phyloP scores from a whole-genome alignment of 75 land plant genomes.

The Picea sitchensis region DNA sequence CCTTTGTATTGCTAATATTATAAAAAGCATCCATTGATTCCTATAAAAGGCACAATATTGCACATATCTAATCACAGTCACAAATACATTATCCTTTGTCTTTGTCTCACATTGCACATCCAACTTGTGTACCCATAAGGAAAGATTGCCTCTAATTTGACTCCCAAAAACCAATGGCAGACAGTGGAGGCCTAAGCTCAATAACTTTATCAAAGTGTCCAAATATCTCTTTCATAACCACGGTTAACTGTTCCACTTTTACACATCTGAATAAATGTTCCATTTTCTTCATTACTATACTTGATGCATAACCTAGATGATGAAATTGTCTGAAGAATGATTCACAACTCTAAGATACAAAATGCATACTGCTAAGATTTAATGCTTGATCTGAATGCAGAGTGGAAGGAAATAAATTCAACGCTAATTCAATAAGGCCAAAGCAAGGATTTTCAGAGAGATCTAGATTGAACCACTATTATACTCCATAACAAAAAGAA shows the following conservation, averaged over 20 bases:
- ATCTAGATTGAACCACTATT: no score
- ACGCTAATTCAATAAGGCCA: no score
- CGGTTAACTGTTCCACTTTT: conserved; percentile 51
- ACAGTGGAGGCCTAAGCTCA: conserved; percentile 59
- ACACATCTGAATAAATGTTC: conserved; percentile 37
- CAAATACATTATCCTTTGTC: conserved; percentile 71
- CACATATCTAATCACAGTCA: conserved; percentile 51
- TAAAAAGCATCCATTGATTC: no score
- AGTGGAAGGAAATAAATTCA: no score
- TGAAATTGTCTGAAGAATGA: no score
- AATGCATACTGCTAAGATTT: no score
- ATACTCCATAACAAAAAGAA: no score
- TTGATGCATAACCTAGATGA: no score
- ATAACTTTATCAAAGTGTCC: conserved; percentile 51
- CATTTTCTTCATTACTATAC: conserved; percentile 16
- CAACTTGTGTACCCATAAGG: conserved; percentile 59
- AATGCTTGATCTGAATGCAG: no score
- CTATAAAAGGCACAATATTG: conserved; percentile 48
- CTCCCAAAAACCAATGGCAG: conserved; percentile 48
- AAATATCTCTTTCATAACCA: conserved; percentile 47
- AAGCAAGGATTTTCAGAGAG: no score
- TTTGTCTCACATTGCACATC: conserved; percentile 70
- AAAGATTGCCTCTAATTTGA: conserved; percentile 37
- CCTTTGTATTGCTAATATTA: no score
- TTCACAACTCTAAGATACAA: no score